Percentiles rank a stretch among this genome's conserved stretches.
phyloP scores from a whole-genome alignment of 2,329 filamentous ascomycete genomes.

The Colletotrichum noveboracense region DNA sequence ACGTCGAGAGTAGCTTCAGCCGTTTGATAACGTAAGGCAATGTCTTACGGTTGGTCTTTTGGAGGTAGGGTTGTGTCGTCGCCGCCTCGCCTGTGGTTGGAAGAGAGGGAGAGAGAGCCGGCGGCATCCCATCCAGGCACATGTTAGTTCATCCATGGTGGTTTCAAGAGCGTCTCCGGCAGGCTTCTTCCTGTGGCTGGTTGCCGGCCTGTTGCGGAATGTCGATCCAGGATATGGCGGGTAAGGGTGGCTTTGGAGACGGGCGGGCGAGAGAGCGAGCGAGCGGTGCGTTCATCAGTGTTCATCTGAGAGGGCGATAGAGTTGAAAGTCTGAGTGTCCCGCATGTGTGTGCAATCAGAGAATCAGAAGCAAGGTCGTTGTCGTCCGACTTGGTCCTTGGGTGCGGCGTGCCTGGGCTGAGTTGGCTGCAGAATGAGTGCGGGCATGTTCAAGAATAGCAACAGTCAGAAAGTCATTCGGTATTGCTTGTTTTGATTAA shows the following conservation, averaged over 20 bases:
- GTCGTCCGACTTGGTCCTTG: neutral
- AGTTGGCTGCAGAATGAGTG: neutral
- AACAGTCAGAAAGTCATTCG: neutral
- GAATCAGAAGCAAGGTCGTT: conserved; percentile 8
- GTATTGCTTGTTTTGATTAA: neutral
- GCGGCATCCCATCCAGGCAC: neutral
- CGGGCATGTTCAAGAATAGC: conserved; percentile 9
- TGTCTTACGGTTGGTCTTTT: neutral
- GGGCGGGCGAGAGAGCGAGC: neutral
- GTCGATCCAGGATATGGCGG: neutral
- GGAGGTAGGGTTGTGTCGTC: neutral
- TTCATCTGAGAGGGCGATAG: conserved; percentile 12
- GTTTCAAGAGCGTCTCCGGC: conserved; percentile 19
- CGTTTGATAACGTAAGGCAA: neutral
- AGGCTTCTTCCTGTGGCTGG: neutral
- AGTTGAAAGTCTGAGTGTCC: conserved; percentile 11
- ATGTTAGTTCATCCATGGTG: neutral
- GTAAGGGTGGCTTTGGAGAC: neutral
- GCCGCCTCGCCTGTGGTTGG: neutral
- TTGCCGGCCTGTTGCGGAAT: neutral
- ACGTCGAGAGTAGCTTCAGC: neutral
- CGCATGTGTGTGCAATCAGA: neutral
- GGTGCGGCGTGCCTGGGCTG: neutral
- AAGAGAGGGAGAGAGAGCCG: neutral
- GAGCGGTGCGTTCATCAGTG: neutral